Evolutionary conservation across 2,329 filamentous ascomycete genomes (phyloP).

Genomic region (Beauveria australis): DNA sequence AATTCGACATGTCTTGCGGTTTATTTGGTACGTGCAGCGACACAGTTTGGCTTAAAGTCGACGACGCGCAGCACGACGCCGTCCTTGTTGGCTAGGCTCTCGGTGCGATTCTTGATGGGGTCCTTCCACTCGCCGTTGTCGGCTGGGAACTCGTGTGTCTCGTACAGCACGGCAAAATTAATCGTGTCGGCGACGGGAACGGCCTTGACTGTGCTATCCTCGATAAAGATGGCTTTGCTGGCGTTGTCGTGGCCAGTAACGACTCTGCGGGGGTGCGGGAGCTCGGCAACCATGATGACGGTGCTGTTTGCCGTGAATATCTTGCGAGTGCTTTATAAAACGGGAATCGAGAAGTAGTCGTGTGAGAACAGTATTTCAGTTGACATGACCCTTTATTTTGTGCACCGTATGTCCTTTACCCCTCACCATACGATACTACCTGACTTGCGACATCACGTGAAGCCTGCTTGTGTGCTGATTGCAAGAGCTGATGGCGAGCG

Average conservation of each 20-base stretch:
- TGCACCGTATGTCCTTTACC: background rate
- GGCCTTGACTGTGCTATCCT: conserved; percentile 11
- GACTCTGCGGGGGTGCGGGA: conserved; percentile 13
- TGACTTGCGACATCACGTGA: background rate
- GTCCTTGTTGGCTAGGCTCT: conserved; percentile 14
- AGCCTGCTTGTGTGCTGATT: background rate
- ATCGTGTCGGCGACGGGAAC: conserved; percentile 1
- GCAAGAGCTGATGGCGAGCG: background rate
- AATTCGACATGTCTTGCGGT: too few species aligned
- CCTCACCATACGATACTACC: background rate
- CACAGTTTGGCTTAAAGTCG: conserved; percentile 14
- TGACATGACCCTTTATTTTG: background rate
- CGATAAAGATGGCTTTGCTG: conserved; percentile 13
- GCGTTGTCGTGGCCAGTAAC: conserved; percentile 16
- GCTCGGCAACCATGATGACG: conserved; percentile 1
- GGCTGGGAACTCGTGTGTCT: conserved; percentile 17
- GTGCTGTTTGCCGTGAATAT: background rate
- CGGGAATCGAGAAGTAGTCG: too few species aligned
- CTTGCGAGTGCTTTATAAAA: background rate
- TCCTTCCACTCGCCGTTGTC: conserved; percentile 16
- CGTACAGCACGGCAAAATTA: conserved; percentile 17
- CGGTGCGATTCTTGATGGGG: conserved; percentile 12
- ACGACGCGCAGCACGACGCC: conserved; percentile 16
- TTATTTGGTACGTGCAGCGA: conserved; percentile 7
- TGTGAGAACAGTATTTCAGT: background rate